Evolutionary conservation across 352 stramenopile genomes (phyloP), one percentile per base, ranked within the genome.

Genomic region (Pseudoperonospora humuli): DNA sequence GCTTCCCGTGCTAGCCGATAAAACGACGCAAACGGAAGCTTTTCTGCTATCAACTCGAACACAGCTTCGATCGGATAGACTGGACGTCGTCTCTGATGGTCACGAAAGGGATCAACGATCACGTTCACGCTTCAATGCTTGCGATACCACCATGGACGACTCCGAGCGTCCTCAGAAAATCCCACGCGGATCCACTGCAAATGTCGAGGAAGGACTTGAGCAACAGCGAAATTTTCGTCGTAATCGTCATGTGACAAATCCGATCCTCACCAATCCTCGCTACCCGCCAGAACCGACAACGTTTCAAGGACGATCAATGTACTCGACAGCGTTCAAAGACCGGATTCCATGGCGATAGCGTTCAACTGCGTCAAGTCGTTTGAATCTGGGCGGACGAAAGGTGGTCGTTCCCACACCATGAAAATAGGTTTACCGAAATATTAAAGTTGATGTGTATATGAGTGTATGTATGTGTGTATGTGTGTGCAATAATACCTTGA

Each of bases 201-300:
- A 39, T 7, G 23, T 21, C 19, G 29, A 13, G 13, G 20, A 8
- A 33, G 19, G 8, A 4, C 17, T 44, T 33, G 10, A 29, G 13
- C 10, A 46, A 13, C 48, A 54, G 26, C 41, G 26, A 17, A 53
- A 45, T 10, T 48, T 38, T 32, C 55, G 44, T 41, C 55, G 50
- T 2, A 52, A 27, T 43, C 38, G 46, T 36, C 50, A 60, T 21
- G 23, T 66, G 11, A 50, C 34, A 8, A 84, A 82, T 36, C 69
- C 70, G 6, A 74, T 82, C 21, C 51, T 82, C 36, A 39, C 60
- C 20, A 78, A 82, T 15, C 54, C 57, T 36, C 50, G 69, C 9
- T 80, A 76, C 45, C 70, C 59, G 7, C 59, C 64, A 1, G 67
- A 76, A 25, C 60, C 69, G 15, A 45, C 37, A n/a, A 35, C 34